These are phyloP conservation scores for Crepidotus variabilis DNA, from an alignment of 768 basidiomycete species.

Conservation along the genomic window DNA sequence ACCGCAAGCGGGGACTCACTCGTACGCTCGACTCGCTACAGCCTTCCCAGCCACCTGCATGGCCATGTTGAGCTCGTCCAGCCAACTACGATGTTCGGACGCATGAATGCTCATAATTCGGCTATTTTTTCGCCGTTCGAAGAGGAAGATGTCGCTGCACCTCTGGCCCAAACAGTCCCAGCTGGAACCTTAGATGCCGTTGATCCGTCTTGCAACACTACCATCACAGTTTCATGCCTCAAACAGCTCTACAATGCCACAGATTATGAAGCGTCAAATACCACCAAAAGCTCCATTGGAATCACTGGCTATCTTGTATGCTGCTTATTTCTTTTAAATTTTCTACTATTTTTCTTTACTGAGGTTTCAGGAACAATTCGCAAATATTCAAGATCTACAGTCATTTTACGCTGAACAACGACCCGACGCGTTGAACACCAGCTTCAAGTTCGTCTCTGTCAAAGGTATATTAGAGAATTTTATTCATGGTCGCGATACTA, in stretches of 20 bases:
- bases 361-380: constrained; percentile 31
- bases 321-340: background rate
- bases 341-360: background rate
- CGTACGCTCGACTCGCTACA: constrained; percentile 63
- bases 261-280: constrained; percentile 38
- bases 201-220: constrained; percentile 44
- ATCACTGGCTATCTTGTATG: constrained; percentile 46
- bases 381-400: constrained; percentile 47
- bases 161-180: constrained; percentile 8
- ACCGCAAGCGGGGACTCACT: constrained; percentile 41
- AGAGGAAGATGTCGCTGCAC: background rate
- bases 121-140: constrained; percentile 23
- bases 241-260: constrained; percentile 51
- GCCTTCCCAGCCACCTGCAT: constrained; percentile 53
- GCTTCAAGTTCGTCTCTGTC: constrained; percentile 53
- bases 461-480: constrained; percentile 33
- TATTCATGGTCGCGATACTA: background rate
- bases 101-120: constrained; percentile 40
- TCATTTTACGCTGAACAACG: constrained; percentile 42
- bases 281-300: constrained; percentile 43
- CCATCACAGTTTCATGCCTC: constrained; percentile 50
- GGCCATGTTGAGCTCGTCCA: constrained; percentile 63
- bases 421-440: constrained; percentile 42
- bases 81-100: constrained; percentile 68
- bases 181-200: constrained; percentile 32